A percentile compares a stretch with the other conserved stretches of the same genome.
Conservation (phyloP, 352 stramenopile species). For the Hyaloperonospora brassicae region DNA sequence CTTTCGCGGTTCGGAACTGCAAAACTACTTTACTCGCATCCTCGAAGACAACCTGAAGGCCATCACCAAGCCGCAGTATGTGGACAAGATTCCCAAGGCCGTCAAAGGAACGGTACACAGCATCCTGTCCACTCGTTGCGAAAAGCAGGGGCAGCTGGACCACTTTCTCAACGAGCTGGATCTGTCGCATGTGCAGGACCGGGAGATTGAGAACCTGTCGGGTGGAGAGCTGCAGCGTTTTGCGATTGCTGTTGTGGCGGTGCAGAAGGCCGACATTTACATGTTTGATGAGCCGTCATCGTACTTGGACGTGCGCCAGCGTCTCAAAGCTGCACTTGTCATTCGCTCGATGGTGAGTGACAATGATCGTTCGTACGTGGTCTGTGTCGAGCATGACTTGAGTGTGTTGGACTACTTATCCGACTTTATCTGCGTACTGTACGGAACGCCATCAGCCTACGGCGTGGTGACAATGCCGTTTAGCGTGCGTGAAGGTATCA, state of each 20-base stretch:
- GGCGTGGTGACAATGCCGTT: constrained; percentile 99
- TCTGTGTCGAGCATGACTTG: constrained; percentile 99
- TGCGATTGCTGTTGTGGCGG: constrained; percentile 93
- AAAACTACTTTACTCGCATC: constrained; percentile 99
- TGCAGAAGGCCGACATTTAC: constrained; percentile 97
- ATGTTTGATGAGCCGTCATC: constrained; percentile 99
- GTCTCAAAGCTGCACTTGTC: constrained; percentile 95
- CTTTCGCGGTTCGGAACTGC: constrained; percentile 95
- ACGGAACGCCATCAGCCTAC: constrained; percentile 96
- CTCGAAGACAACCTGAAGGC: constrained; percentile 98
- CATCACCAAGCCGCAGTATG: constrained; percentile 99
- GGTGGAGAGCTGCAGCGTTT: constrained; percentile 99
- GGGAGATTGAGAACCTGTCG: constrained; percentile 93
- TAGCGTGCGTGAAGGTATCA: constrained; percentile 98
- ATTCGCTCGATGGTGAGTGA: constrained; percentile 95
- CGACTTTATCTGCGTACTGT: constrained; percentile 99
- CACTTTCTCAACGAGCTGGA: constrained; percentile 90
- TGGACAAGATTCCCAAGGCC: constrained; percentile 98
- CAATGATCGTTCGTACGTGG: constrained; percentile 89
- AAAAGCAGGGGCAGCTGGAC: constrained; percentile 72
- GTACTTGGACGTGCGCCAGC: constrained; percentile 99
- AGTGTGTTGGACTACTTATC: constrained; percentile 99
- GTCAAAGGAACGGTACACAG: constrained; percentile 92
- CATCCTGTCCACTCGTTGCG: constrained; percentile 93
- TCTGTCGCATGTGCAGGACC: constrained; percentile 94